phyloP scores from a whole-genome alignment of 345 rosid species.

The Cochlearia excelsa region DNA sequence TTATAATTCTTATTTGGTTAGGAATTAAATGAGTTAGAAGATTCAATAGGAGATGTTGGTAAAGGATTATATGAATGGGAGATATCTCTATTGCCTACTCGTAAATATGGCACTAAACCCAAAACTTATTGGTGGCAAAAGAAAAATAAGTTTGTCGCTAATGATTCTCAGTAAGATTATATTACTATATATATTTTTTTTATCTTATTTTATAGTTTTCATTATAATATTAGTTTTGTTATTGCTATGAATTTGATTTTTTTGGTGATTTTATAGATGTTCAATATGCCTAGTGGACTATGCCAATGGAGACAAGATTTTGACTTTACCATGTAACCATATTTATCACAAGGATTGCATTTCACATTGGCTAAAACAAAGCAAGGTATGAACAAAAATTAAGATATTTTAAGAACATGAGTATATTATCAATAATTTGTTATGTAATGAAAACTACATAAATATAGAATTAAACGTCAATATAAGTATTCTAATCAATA shows the following conservation, averaged over 20 bases:
- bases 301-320: background rate
- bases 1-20: background rate
- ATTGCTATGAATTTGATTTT: background rate
- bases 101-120: constrained; percentile 4
- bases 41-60: background rate
- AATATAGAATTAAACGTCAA: too few relatives aligned
- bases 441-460: too few relatives aligned
- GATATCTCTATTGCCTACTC: constrained; percentile 1
- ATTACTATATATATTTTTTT: background rate
- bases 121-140: constrained; percentile 16
- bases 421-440: too few relatives aligned
- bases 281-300: constrained; percentile 9
- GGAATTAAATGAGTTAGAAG: constrained; percentile 7
- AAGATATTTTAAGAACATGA: too few relatives aligned
- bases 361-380: constrained; percentile 1
- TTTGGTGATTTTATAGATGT: constrained; percentile 13
- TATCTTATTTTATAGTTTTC: background rate
- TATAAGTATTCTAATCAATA: background rate
- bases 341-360: constrained; percentile 21
- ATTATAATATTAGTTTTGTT: too few relatives aligned
- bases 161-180: constrained; percentile 8
- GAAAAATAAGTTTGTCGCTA: constrained; percentile 10
- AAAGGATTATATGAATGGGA: background rate
- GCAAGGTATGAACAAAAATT: background rate
- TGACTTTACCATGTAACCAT: constrained; percentile 18